Evolutionary conservation across 768 basidiomycete species (phyloP).

Genomic region (Coprinellus aureogranulatus): DNA sequence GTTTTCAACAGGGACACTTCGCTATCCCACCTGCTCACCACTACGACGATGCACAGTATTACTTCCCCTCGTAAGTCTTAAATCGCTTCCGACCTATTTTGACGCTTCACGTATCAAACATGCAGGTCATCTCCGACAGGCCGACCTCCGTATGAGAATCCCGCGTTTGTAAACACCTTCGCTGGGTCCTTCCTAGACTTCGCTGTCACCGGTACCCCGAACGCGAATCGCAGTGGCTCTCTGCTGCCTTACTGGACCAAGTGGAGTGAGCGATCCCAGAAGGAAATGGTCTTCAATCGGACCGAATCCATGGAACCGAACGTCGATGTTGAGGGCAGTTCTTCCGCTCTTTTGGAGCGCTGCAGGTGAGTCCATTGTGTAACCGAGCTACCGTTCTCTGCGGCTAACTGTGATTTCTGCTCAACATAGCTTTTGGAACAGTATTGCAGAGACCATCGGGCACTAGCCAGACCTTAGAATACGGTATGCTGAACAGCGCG

Average conservation of each 20-base stretch:
- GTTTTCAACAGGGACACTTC: slow-evolving; percentile 33
- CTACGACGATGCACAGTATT: slow-evolving; percentile 35
- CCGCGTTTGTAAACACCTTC: slow-evolving; percentile 22
- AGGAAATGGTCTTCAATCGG: not conserved
- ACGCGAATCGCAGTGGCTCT: not conserved
- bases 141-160: slow-evolving; percentile 32
- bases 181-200: not conserved
- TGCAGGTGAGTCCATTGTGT: not conserved
- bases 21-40: slow-evolving; percentile 41
- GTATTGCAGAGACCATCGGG: too few species aligned
- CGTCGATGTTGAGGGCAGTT: not conserved
- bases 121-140: not conserved
- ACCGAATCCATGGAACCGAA: slow-evolving; percentile 2
- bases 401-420: too few species aligned
- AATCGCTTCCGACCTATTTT: not conserved
- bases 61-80: slow-evolving; percentile 39
- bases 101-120: not conserved
- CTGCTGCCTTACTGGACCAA: not conserved
- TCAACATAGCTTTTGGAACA: too few species aligned
- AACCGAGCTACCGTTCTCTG: too few species aligned
- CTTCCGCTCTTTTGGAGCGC: not conserved
- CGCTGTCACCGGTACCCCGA: not conserved
- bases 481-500: too few species aligned
- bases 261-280: not conserved
- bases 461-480: not conserved